phyloP scores from a whole-genome alignment of 257 asterid genomes.

The Plantago major region DNA sequence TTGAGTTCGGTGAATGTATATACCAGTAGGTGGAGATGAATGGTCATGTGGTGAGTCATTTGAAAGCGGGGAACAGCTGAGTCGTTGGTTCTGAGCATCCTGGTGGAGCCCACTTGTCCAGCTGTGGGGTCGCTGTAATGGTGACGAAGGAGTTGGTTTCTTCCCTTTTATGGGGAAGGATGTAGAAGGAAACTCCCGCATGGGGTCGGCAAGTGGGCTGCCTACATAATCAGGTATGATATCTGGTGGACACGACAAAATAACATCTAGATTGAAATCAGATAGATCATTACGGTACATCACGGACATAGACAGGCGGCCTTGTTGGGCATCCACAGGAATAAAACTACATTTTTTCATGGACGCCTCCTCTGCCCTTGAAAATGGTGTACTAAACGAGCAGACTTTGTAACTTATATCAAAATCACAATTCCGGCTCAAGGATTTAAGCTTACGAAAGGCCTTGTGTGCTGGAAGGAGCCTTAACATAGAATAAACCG shows the following conservation, averaged over 20 bases:
- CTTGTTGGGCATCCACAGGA: constrained; percentile 40
- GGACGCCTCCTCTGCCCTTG: constrained; percentile 23
- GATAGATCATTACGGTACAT: constrained; percentile 67
- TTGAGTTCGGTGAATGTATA: no score
- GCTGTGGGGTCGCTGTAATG: constrained; percentile 77
- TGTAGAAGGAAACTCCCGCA: no score
- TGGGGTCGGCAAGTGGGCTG: constrained; percentile 23
- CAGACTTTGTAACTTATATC: constrained; percentile 79
- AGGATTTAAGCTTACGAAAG: constrained; percentile 52
- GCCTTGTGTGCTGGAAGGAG: constrained; percentile 91
- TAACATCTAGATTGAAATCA: constrained; percentile 59
- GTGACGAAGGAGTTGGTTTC: constrained; percentile 42
- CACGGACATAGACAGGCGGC: constrained; percentile 68
- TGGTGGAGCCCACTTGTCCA: constrained; percentile 84
- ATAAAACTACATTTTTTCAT: no score
- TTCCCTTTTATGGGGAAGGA: constrained; percentile 26
- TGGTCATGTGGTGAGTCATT: no score
- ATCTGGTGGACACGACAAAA: constrained; percentile 64
- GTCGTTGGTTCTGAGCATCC: constrained; percentile 34
- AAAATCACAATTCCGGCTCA: constrained; percentile 57
- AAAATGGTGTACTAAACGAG: constrained; percentile 63
- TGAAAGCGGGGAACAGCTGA: constrained; percentile 23
- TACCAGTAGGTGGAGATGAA: no score
- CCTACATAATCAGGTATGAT: constrained; percentile 91
- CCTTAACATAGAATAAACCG: constrained; percentile 39